These are phyloP conservation scores for Aspergillus alliaceus DNA, from an alignment of 2,329 filamentous ascomycete genomes.

Conservation along the genomic window DNA sequence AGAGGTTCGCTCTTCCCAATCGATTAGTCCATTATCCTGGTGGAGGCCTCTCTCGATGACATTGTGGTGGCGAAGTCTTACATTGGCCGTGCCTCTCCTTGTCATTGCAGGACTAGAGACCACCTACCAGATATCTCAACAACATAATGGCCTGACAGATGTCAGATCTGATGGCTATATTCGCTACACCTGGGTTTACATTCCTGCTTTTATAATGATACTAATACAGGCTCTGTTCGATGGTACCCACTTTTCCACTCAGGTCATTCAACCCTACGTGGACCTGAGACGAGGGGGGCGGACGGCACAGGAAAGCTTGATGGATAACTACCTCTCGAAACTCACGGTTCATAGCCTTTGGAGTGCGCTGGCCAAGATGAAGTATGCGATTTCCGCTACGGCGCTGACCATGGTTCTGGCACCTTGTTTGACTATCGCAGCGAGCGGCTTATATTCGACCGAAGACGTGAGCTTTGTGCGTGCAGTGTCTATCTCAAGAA, in stretches of 20 bases:
- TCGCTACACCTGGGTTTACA: slow-evolving; percentile 22
- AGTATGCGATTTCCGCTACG: slow-evolving; percentile 13
- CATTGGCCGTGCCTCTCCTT: not conserved
- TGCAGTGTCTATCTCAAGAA: slow-evolving; percentile 13
- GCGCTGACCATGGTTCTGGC: slow-evolving; percentile 14
- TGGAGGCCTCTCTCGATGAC: slow-evolving; percentile 4
- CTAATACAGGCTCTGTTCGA: slow-evolving; percentile 16
- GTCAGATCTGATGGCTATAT: slow-evolving; percentile 17
- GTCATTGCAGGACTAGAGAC: slow-evolving; percentile 4
- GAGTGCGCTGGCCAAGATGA: slow-evolving; percentile 40
- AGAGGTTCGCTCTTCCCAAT: not conserved
- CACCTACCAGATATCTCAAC: slow-evolving; percentile 2
- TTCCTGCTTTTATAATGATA: slow-evolving; percentile 22
- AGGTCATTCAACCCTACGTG: slow-evolving; percentile 20
- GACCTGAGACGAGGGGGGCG: slow-evolving; percentile 10
- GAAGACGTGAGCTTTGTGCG: slow-evolving; percentile 5
- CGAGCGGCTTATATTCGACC: slow-evolving; percentile 15
- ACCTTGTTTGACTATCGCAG: slow-evolving; percentile 13
- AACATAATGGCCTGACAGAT: not conserved
- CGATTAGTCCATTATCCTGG: not conserved
- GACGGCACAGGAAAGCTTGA: slow-evolving; percentile 12
- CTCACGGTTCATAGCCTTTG: slow-evolving; percentile 54
- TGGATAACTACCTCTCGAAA: slow-evolving; percentile 21
- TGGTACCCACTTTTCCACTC: slow-evolving; percentile 15
- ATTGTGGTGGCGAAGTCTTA: not conserved